Evolutionary conservation across 306 rosid genomes (phyloP), one percentile per base, ranked within the genome.

Genomic region (Abrus precatorius): DNA sequence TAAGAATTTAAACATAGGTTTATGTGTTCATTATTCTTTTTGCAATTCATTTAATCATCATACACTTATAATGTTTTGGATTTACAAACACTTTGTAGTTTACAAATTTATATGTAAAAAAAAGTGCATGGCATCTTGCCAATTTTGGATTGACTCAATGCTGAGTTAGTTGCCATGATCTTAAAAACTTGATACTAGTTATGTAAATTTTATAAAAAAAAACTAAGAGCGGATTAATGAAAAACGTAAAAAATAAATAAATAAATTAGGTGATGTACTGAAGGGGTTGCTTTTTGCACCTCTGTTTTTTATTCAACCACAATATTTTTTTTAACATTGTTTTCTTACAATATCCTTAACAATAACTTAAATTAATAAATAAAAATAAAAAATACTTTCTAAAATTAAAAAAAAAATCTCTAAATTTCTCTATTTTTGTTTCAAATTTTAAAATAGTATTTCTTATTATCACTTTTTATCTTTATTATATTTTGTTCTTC

Each of bases 1-100:
- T 70, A 66, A 41, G 70, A 56, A 60, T 74, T 61, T 28, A 49
- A 62, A 20, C 33, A 62, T 54, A 78, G 80, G 41, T 5, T 12
- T 48, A 12, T 55, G 43, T 77, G 56, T 50, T 76, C 32, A 30
- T 10, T 57, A 44, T 59, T 61, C 27, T 14, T 62, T 76, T 34
- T 61, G 54, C 6, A 71, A 41, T 76, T 71, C 54, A 54, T 74
- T 36, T 34, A 71, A 45, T 53, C 9, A 52, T 14, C 65, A 59
- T 13, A 33, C 52, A 49, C 2, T 59, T 67, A 0, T 50, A 50
- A 12, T 4, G 1, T 60, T 14, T 6, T 36, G 43, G 44, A 64
- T 12, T 79, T n/a, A 45, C n/a, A 49, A 69, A 41, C 6, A 1
- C 50, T 69, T 41, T 70, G 41, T 41, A 82, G 55, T n/a, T 48